Evolutionary conservation across 192 early-diverging fungal species (phyloP), one percentile per base, ranked within the genome.

Genomic region (Nowakowskiella sp.): DNA sequence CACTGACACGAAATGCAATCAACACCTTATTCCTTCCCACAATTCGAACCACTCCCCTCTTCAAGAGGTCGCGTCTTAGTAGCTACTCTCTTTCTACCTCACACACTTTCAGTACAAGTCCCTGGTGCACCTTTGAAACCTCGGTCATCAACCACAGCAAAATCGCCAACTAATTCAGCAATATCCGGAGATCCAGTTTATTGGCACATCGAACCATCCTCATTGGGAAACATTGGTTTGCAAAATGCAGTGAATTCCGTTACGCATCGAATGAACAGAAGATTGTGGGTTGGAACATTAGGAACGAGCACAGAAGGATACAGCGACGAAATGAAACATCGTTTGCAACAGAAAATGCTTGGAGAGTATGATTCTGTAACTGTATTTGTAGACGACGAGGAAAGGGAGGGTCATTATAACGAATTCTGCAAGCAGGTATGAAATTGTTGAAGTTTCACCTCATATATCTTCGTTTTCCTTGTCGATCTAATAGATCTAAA

Each of bases 371-470:
- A 85, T 51, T 85, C 81, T 4, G 68, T 85, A 49, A 85, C 91
- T 0, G 90, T 97, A 21, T 88, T 87, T 70, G 68, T 88, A 23
- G 72, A 79, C 19, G 85, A 92, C 53, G 64, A 74, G 10, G 83
- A 91, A 53, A 76, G 90, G 63, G 89, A 94, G 42, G 90, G 90
- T 23, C 91, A 94, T 67, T 96, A 96, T 60, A 82, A 87, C 52
- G 80, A 83, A 61, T 94, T 92, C 52, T 92, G 94, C 74, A 95
- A 95, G 63, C 93, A 97, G 78, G 86, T 88, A n/a, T n/a, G n/a
- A n/a, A n/a, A 32, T 6, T 30, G 36, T 16, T 6, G 2, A 50
- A 33, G 25, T 31, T 28, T 43, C 44, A 47, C 22, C 43, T 27
- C 19, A 61, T 21, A 31, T 30, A 44, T n/a, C 16, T 48, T 36